A percentile compares a stretch with the other conserved stretches of the same genome.
These are phyloP conservation scores for Hypoxylon sp. DNA, from an alignment of 2,329 filamentous ascomycete species.

Conservation along the genomic window DNA sequence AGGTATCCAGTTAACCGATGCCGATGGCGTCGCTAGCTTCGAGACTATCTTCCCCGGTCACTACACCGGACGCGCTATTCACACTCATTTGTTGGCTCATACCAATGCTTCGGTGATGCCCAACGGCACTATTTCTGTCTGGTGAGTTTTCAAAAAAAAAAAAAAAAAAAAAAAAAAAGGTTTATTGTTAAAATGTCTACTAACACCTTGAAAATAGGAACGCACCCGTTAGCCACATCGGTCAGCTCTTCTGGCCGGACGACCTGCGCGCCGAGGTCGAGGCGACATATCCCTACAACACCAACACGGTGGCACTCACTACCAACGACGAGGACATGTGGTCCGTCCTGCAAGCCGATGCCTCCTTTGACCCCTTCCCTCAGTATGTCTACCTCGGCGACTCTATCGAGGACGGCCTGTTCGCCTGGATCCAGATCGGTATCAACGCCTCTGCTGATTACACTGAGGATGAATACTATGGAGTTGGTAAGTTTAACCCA, in stretches of 20 bases:
- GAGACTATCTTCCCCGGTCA: constrained; percentile 64
- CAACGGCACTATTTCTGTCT: constrained; percentile 54
- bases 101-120: constrained; percentile 50
- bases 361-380: constrained; percentile 63
- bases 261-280: constrained; percentile 53
- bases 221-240: constrained; percentile 53
- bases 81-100: constrained; percentile 60
- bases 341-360: constrained; percentile 51
- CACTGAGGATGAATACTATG: constrained; percentile 49
- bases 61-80: constrained; percentile 57
- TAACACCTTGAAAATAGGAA: constrained; percentile 32
- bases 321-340: constrained; percentile 56
- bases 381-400: constrained; percentile 68
- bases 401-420: constrained; percentile 61
- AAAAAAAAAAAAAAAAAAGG: neutral
- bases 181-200: neutral
- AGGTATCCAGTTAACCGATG: constrained; percentile 63
- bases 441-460: constrained; percentile 60
- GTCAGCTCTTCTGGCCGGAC: constrained; percentile 55
- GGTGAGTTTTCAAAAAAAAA: constrained; percentile 24
- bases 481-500: constrained; percentile 37
- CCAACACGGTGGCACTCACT: constrained; percentile 51
- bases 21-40: constrained; percentile 64
- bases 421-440: constrained; percentile 66
- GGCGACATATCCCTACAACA: constrained; percentile 51